Percentiles rank a stretch among this genome's conserved stretches.
phyloP scores from a whole-genome alignment of 129 eudicot genomes.

The Smallanthus sonchifolius region DNA sequence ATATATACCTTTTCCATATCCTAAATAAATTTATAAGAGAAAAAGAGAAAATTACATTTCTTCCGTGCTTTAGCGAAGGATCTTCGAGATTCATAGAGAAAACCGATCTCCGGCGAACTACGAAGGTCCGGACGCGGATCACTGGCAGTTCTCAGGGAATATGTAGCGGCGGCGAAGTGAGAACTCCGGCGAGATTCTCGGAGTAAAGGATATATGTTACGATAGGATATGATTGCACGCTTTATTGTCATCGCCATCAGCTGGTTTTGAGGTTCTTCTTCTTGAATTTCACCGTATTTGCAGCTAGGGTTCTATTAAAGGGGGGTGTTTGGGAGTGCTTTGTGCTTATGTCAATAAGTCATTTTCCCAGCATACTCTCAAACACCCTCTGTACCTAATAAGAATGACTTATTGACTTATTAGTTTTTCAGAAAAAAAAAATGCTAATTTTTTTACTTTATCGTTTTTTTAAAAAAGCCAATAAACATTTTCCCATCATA shows the following conservation, averaged over 20 bases:
- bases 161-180: constrained; percentile 26
- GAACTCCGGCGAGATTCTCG: constrained; percentile 30
- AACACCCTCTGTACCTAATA: too few species aligned
- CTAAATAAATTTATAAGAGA: neutral
- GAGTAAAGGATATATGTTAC: constrained; percentile 25
- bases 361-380: too few species aligned
- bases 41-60: constrained; percentile 34
- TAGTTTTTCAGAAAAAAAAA: too few species aligned
- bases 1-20: neutral
- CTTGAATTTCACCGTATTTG: neutral
- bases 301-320: constrained; percentile 8
- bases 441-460: too few species aligned
- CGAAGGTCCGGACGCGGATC: constrained; percentile 16
- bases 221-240: constrained; percentile 43
- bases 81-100: constrained; percentile 43
- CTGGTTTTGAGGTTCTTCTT: neutral
- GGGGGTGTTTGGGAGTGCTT: too few species aligned
- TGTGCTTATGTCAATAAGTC: too few species aligned
- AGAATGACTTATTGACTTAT: too few species aligned
- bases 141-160: constrained; percentile 1
- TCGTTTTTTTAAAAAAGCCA: too few species aligned
- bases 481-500: too few species aligned
- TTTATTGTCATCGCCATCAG: constrained; percentile 46
- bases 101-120: constrained; percentile 27
- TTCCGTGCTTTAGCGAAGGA: constrained; percentile 73